Evolutionary conservation across 352 stramenopile genomes (phyloP).

Genomic region (Phytophthora fragariae): DNA sequence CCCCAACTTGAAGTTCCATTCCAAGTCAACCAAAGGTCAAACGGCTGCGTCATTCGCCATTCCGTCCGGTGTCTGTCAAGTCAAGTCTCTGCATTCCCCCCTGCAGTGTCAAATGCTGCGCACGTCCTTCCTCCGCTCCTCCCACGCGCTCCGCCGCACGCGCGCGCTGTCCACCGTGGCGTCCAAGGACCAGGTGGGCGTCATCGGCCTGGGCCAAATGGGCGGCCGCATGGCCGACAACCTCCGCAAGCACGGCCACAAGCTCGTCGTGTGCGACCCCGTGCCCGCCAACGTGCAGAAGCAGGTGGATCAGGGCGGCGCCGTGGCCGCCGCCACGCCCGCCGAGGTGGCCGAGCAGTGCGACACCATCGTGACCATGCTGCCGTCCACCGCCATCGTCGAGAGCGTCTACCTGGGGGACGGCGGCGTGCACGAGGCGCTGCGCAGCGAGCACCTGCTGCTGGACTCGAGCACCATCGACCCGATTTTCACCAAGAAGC

Average conservation of each 20-base stretch:
- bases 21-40: neutral
- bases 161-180: neutral
- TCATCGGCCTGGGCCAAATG: conserved; percentile 94
- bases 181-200: conserved; percentile 1
- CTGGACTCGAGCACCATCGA: conserved; percentile 98
- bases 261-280: conserved; percentile 84
- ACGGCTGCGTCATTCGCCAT: neutral
- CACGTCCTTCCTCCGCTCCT: neutral
- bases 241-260: conserved; percentile 60
- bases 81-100: too few species aligned
- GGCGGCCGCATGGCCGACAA: conserved; percentile 94
- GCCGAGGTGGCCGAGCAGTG: conserved; percentile 82
- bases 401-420: conserved; percentile 78
- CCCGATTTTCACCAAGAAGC: conserved; percentile 90
- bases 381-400: conserved; percentile 93
- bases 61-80: neutral
- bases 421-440: conserved; percentile 74
- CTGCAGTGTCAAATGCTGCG: neutral
- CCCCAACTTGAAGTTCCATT: neutral
- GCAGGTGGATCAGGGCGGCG: conserved; percentile 56
- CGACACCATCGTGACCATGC: conserved; percentile 95
- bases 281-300: conserved; percentile 56
- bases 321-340: conserved; percentile 57
- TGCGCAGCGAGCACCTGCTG: conserved; percentile 85
- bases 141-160: neutral